Evolutionary conservation across 2,329 filamentous ascomycete species (phyloP).

Genomic region (Trichoderma simmonsii): DNA sequence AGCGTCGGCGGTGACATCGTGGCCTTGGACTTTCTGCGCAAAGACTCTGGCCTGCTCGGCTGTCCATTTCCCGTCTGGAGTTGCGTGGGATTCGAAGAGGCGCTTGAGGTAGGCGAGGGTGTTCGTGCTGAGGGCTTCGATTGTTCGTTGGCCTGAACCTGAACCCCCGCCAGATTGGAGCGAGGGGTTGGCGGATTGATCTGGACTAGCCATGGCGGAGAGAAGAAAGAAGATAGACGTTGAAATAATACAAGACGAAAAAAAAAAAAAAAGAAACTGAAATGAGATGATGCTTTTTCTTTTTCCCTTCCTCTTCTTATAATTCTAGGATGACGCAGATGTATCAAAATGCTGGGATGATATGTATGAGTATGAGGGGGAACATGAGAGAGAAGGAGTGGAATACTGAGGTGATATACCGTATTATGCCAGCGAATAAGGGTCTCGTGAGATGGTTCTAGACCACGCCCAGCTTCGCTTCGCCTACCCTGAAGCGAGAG

Average conservation of each 20-base stretch:
- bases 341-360: neutral
- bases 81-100: slow-evolving; percentile 46
- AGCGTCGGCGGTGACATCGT: slow-evolving; percentile 32
- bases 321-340: neutral
- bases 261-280: neutral
- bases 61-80: slow-evolving; percentile 43
- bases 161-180: slow-evolving; percentile 48
- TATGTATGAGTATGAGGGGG: neutral
- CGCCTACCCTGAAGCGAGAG: neutral
- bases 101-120: slow-evolving; percentile 43
- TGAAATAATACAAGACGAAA: neutral
- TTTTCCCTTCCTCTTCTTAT: neutral
- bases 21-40: slow-evolving; percentile 46
- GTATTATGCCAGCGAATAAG: neutral
- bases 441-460: neutral
- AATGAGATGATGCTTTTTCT: neutral
- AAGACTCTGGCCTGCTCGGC: slow-evolving; percentile 46
- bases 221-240: neutral
- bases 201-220: slow-evolving; percentile 1
- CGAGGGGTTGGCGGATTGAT: slow-evolving; percentile 14
- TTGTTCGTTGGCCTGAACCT: slow-evolving; percentile 39
- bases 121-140: slow-evolving; percentile 41
- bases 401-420: neutral
- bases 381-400: neutral
- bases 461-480: neutral